Base-by-base conservation (phyloP, 495 filamentous ascomycete genomes). In the Neurospora cerealis region DNA sequence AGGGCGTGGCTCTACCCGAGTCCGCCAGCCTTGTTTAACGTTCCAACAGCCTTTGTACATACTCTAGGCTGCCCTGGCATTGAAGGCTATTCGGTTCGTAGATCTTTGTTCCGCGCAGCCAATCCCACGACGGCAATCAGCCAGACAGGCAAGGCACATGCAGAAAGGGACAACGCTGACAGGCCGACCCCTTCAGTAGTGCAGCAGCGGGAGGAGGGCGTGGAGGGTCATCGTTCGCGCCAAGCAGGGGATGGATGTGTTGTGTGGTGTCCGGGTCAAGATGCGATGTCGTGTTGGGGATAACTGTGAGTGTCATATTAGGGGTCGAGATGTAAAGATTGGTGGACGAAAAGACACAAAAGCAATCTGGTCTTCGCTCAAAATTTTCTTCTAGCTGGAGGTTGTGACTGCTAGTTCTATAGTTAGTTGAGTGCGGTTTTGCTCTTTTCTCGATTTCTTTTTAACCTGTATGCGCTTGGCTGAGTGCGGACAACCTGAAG, bases 141-240 rank as follows among this genome's bases (percentile, higher is more conserved):
- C 78, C 75, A 77, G 79, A 79, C 78, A 80, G 75, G 11, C 75
- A 44, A 74, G 71, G 72, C 79, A 81, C 78, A 79, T 81, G 78
- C 74, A 73, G 36, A 71, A 76, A 75, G 73, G 75, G 75, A 73
- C 73, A 37, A 70, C 38, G 74, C 74, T 76, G 77, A 80, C 77
- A 80, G 77, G 78, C 73, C 71, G 48, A 66, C 54, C 54, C 54
- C 54, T 66, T 66, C 28, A 34, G 54, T 15, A 66, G 28, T 34
- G 54, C 54, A 66, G 28, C 28, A 19, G 9, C 54, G 28, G 54
- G 54, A 66, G 54, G 54, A 66, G 19, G 41, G 41, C 5, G 41
- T 44, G 41, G 41, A 44, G 24, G 54, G 54, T 66, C 54, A 66
- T 66, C 15, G 7, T 66, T 66, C 7, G 54, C 28, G 54, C 54